Base-by-base conservation (phyloP, 257 asterid genomes). In the Nemophila menziesii region DNA sequence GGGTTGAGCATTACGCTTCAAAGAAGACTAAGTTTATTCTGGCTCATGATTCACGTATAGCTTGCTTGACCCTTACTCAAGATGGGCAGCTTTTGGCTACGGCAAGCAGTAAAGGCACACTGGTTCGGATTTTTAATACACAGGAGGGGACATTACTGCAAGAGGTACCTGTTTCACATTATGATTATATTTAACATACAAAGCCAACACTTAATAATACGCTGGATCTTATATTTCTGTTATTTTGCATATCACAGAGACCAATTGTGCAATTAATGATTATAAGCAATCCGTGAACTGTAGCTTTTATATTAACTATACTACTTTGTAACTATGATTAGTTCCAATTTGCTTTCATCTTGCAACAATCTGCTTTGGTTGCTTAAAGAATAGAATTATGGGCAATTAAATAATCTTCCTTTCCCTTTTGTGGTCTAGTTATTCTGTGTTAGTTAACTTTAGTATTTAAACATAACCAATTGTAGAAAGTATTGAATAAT, bases 81-180 rank as follows among this genome's bases (percentile, higher is more conserved):
- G 97, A 78, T 38, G 95, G 97, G 51, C 77, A 70, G 29, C 58
- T 80, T 63, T 59, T 87, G 43, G 97, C 97, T 16, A 83, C 97
- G 17, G 82, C 93, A 0, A 83, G 95, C 80, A 75, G 75, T 19
- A 87, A 83, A 50, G 95, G 97, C 53, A 87, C 95, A 20, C 58
- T 83, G 57, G 75, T 87, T 37, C 66, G 95, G 65, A 67, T 87
- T 43, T 87, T 62, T 49, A 80, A 80, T 56, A 73, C 93, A 1
- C 74, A 61, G 10, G 92, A 83, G 51, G 95, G 95, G 26, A 73
- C 83, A 29, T 76, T 78, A 61, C 52, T 77, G 60, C 97, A 83
- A 78, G 97, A 83, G 93, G 95, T 87, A 72, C 4, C n/a, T n/a
- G n/a, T n/a, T n/a, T n/a, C n/a, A n/a, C n/a, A n/a, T n/a, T 22